Evolutionary conservation across 2,329 filamentous ascomycete species (phyloP).

Genomic region (Scedosporium minutisporum): DNA sequence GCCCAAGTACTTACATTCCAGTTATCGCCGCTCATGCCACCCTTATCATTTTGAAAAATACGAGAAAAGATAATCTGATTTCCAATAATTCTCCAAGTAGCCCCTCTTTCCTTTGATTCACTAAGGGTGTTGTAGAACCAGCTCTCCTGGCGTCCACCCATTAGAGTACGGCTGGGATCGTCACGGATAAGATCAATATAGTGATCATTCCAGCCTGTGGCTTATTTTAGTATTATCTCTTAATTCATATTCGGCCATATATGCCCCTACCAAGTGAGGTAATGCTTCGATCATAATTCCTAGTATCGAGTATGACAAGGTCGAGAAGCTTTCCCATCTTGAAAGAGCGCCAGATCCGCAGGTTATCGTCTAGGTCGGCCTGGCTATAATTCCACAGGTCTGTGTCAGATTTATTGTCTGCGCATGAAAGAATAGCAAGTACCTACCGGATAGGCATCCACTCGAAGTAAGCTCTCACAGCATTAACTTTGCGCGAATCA

Average conservation of each 20-base stretch:
- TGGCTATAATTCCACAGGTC: conserved; percentile 25
- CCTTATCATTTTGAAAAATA: conserved; percentile 25
- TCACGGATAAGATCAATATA: conserved; percentile 54
- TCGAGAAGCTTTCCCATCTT: conserved; percentile 57
- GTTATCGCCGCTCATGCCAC: conserved; percentile 20
- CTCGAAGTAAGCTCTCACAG: conserved; percentile 61
- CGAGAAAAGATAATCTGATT: conserved; percentile 61
- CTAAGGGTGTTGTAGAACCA: conserved; percentile 60
- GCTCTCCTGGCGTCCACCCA: conserved; percentile 63
- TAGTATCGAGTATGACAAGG: conserved; percentile 59
- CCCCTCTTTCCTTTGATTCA: conserved; percentile 50
- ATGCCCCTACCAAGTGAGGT: conserved; percentile 29
- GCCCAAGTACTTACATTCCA: conserved; percentile 22
- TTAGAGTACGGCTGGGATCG: conserved; percentile 55
- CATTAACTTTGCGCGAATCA: conserved; percentile 66
- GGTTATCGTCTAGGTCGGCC: conserved; percentile 58
- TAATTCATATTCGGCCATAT: neutral
- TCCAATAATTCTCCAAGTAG: conserved; percentile 62
- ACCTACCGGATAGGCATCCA: conserved; percentile 32
- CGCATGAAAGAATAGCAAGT: neutral
- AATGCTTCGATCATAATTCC: conserved; percentile 59
- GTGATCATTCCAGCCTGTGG: conserved; percentile 42
- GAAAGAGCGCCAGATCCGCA: conserved; percentile 60
- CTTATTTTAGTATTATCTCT: neutral
- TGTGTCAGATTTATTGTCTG: neutral